Conservation (phyloP, 257 asterid species). For the Plantago major region DNA sequence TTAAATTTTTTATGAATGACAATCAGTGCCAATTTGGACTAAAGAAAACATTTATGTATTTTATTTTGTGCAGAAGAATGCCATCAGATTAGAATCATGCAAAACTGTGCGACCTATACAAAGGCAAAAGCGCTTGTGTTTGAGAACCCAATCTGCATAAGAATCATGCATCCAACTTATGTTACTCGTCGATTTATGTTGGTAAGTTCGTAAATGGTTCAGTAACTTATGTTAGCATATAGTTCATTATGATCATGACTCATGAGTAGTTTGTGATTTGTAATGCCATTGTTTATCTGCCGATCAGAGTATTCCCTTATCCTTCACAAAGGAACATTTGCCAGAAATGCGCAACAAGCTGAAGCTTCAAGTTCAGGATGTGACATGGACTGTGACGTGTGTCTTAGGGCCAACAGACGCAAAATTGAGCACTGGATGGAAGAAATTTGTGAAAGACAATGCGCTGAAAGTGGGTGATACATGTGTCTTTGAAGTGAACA, state of each 20-base stretch:
- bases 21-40: not conserved
- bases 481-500: slow-evolving; percentile 23
- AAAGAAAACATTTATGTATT: no score
- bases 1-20: not conserved
- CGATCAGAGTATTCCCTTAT: not conserved
- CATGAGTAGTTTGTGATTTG: not conserved
- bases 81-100: not conserved
- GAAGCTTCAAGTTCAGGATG: not conserved
- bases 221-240: no score
- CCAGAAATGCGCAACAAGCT: not conserved
- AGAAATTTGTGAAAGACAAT: slow-evolving; percentile 25
- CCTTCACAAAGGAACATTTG: not conserved
- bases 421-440: slow-evolving; percentile 14
- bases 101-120: slow-evolving; percentile 6
- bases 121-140: slow-evolving; percentile 18
- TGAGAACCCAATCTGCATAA: slow-evolving; percentile 8
- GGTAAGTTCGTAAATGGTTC: not conserved
- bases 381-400: slow-evolving; percentile 15
- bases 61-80: not conserved
- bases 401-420: not conserved
- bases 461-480: slow-evolving; percentile 16
- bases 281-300: not conserved
- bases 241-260: no score
- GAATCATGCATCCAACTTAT: slow-evolving; percentile 23
- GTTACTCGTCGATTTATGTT: not conserved